Percentiles rank a stretch among this genome's conserved stretches.
These are phyloP conservation scores for Platanthera guangdongensis DNA, from an alignment of 106 monocot genomes.

Conservation along the genomic window DNA sequence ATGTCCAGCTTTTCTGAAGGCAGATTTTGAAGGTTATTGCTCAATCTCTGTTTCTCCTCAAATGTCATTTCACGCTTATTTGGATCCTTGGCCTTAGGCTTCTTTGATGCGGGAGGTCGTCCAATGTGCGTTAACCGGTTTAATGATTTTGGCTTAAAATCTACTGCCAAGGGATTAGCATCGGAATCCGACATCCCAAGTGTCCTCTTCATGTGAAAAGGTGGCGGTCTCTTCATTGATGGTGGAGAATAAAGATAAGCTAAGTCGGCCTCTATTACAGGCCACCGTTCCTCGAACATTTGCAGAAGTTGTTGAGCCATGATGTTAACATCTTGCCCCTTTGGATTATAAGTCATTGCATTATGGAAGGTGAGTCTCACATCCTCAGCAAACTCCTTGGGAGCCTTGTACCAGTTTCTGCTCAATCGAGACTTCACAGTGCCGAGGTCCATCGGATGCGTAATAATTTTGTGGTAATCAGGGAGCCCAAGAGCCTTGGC, in stretches of 20 bases:
- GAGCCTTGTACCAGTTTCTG: constrained; percentile 66
- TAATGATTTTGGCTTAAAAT: constrained; percentile 24
- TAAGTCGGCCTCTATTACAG: constrained; percentile 51
- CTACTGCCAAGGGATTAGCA: constrained; percentile 17
- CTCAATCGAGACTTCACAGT: constrained; percentile 56
- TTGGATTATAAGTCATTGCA: constrained; percentile 88
- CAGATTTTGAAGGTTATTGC: constrained; percentile 40
- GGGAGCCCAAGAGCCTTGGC: constrained; percentile 57
- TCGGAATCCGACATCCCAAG: constrained; percentile 65
- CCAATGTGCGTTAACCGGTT: constrained; percentile 15
- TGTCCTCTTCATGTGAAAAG: constrained; percentile 32
- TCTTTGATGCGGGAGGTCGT: constrained; percentile 33
- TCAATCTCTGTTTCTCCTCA: constrained; percentile 65
- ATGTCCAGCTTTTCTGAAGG: constrained; percentile 57
- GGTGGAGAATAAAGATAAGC: constrained; percentile 16
- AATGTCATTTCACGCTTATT: constrained; percentile 67
- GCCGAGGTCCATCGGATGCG: constrained; percentile 86
- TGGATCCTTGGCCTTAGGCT: constrained; percentile 68
- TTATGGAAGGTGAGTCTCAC: constrained; percentile 92
- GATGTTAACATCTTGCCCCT: constrained; percentile 76
- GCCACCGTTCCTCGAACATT: constrained; percentile 81
- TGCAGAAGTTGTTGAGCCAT: constrained; percentile 71
- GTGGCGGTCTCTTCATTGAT: constrained; percentile 29
- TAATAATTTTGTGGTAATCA: constrained; percentile 77
- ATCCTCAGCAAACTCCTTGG: constrained; percentile 80